These are phyloP conservation scores for Suillus clintonianus DNA, from an alignment of 768 basidiomycete genomes.

Conservation along the genomic window DNA sequence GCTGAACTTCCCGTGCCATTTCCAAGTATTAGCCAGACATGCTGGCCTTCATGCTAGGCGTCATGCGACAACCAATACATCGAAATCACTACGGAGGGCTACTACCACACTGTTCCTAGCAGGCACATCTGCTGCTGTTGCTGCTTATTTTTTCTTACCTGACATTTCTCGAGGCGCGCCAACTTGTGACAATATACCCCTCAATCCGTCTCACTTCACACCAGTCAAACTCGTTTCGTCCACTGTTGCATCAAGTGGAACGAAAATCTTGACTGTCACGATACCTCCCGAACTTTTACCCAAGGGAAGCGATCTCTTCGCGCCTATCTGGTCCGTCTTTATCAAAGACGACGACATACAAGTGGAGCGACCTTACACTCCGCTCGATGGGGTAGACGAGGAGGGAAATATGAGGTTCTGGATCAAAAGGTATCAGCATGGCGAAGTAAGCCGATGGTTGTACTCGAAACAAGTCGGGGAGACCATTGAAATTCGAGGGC, in stretches of 20 bases:
- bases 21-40: background rate
- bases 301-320: conserved; percentile 20
- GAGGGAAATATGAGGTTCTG: conserved; percentile 73
- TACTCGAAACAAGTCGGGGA: conserved; percentile 71
- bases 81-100: background rate
- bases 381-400: conserved; percentile 68
- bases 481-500: conserved; percentile 73
- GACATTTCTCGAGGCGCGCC: conserved; percentile 48
- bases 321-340: conserved; percentile 73
- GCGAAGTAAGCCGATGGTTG: conserved; percentile 84
- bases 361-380: conserved; percentile 85
- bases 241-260: conserved; percentile 52
- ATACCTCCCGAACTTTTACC: conserved; percentile 49
- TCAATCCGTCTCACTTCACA: conserved; percentile 54
- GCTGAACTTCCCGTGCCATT: background rate
- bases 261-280: conserved; percentile 64
- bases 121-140: conserved; percentile 41
- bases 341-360: conserved; percentile 89
- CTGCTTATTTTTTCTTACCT: conserved; percentile 55
- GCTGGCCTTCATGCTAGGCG: background rate
- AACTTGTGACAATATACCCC: conserved; percentile 36
- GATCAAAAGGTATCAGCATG: conserved; percentile 77
- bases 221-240: conserved; percentile 58
- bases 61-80: background rate
- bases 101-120: conserved; percentile 21